These are phyloP conservation scores for Pholiota microspora DNA, from an alignment of 768 basidiomycete species.

Conservation along the genomic window DNA sequence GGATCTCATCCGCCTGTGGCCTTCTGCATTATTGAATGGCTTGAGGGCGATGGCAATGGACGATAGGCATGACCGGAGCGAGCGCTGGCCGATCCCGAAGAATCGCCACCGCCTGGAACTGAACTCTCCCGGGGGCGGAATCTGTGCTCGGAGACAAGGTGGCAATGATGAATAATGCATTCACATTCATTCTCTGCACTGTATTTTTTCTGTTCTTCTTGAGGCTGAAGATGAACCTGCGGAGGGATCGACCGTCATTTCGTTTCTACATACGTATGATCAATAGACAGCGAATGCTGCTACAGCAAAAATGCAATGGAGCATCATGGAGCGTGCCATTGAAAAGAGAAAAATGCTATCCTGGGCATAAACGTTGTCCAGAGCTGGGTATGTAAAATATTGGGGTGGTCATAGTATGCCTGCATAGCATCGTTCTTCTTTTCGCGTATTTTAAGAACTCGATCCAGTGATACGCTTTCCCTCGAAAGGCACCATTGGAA, in stretches of 20 bases:
- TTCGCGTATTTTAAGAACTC: background rate
- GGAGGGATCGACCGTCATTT: background rate
- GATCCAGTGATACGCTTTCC: background rate
- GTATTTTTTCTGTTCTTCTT: no score
- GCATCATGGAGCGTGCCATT: constrained; percentile 9
- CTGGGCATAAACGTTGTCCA: background rate
- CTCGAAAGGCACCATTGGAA: background rate
- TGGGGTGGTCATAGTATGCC: constrained; percentile 1
- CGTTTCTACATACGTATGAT: no score
- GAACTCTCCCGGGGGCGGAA: constrained; percentile 4
- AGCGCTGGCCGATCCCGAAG: constrained; percentile 14
- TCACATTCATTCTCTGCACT: no score
- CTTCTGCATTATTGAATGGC: background rate
- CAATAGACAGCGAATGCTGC: background rate
- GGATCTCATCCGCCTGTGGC: constrained; percentile 16
- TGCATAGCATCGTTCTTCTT: background rate
- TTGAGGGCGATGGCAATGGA: background rate
- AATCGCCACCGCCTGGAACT: constrained; percentile 1
- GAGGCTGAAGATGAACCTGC: no score
- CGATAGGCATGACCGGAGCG: constrained; percentile 9
- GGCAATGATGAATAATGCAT: background rate
- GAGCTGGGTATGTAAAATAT: background rate
- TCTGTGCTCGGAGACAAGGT: constrained; percentile 2
- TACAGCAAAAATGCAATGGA: background rate
- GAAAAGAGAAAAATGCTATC: constrained; percentile 3